These are phyloP conservation scores for Globisporangium cederbergense DNA, from an alignment of 352 stramenopile genomes.

Conservation along the genomic window DNA sequence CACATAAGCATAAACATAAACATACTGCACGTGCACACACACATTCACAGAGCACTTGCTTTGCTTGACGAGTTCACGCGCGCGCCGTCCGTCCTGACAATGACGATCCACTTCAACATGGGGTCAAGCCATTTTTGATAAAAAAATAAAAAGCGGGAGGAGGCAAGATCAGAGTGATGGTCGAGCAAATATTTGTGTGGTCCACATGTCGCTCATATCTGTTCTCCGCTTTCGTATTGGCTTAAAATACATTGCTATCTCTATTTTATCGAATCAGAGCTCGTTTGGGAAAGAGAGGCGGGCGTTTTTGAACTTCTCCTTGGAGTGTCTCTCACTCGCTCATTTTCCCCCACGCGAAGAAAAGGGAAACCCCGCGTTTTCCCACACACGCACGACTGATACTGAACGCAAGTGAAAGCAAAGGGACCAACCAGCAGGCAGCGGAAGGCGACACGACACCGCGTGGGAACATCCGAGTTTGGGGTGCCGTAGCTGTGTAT, in stretches of 20 bases:
- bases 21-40: neutral
- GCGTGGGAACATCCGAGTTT: neutral
- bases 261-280: neutral
- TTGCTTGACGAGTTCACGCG: neutral
- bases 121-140: neutral
- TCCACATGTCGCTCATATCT: neutral
- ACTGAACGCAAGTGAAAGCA: conserved; percentile 10
- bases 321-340: neutral
- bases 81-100: neutral
- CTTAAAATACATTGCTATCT: neutral
- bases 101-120: conserved; percentile 1
- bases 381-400: conserved; percentile 1
- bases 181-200: neutral
- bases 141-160: neutral
- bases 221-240: conserved; percentile 1
- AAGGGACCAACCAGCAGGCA: neutral
- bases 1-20: neutral
- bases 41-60: neutral
- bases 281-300: neutral
- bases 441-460: neutral
- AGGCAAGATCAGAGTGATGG: neutral
- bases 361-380: conserved; percentile 5
- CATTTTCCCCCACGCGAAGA: neutral
- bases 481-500: neutral
- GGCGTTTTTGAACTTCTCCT: conserved; percentile 1